These are phyloP conservation scores for Coffea canephora DNA, from an alignment of 257 asterid species.

Conservation along the genomic window DNA sequence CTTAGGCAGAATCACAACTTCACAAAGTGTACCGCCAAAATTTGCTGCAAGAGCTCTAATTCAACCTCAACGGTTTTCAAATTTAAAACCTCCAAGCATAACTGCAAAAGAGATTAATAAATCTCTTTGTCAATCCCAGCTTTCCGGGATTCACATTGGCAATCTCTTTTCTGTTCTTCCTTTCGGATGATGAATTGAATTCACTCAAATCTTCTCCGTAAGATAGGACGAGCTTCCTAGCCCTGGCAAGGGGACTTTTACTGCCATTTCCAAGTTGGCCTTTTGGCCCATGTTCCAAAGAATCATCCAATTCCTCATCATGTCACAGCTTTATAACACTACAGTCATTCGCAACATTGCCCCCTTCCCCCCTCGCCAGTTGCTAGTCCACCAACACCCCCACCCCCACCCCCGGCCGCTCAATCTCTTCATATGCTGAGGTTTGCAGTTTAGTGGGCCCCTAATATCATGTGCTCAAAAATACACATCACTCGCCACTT, in stretches of 20 bases:
- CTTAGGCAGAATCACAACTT: not conserved
- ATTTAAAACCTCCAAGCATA: no score
- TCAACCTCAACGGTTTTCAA: not conserved
- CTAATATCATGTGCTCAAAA: conserved; percentile 14
- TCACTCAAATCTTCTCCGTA: not conserved
- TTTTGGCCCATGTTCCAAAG: conserved; percentile 46
- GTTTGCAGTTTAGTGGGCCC: conserved; percentile 14
- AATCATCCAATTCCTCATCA: conserved; percentile 31
- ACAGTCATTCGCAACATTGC: not conserved
- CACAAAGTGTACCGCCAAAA: not conserved
- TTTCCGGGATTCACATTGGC: not conserved
- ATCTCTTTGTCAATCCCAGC: not conserved
- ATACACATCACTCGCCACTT: not conserved
- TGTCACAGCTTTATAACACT: not conserved
- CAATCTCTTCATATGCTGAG: not conserved
- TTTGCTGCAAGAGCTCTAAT: not conserved
- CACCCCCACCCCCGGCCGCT: not conserved
- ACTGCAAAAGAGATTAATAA: not conserved
- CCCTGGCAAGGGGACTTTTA: not conserved
- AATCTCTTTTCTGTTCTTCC: not conserved
- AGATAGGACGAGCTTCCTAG: not conserved
- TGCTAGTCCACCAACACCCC: no score
- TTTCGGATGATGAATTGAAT: not conserved
- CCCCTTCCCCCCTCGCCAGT: no score
- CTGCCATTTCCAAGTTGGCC: conserved; percentile 11